Conservation (phyloP, 176 grass and related monocot species). For the Musa beccarii region DNA sequence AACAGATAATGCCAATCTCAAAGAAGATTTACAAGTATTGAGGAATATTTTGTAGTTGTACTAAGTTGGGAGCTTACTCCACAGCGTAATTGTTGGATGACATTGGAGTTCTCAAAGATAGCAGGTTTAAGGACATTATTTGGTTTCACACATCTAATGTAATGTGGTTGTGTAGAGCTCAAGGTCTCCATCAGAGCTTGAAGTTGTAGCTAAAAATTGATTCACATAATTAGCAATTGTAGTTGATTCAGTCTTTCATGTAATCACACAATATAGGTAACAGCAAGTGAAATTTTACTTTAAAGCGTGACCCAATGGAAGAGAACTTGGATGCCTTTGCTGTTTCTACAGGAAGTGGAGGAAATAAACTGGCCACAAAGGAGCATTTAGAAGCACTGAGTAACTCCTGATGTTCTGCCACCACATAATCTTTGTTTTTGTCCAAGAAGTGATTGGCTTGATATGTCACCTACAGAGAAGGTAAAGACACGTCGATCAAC, state of each 20-base stretch:
- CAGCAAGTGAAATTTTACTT: slow-evolving; percentile 39
- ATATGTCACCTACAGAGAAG: slow-evolving; percentile 61
- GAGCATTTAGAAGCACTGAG: slow-evolving; percentile 70
- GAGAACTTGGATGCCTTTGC: slow-evolving; percentile 97
- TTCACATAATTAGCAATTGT: slow-evolving; percentile 8
- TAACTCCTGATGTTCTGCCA: slow-evolving; percentile 95
- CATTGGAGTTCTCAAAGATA: slow-evolving; percentile 95
- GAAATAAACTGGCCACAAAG: slow-evolving; percentile 82
- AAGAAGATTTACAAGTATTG: background rate
- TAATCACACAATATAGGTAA: background rate
- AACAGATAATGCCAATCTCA: background rate
- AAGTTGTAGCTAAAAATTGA: slow-evolving; percentile 84
- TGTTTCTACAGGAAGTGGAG: slow-evolving; percentile 83
- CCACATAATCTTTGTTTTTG: slow-evolving; percentile 99
- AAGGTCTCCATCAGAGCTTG: slow-evolving; percentile 96
- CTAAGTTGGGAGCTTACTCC: slow-evolving; percentile 47
- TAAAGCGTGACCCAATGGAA: slow-evolving; percentile 92
- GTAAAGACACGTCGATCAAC: slow-evolving; percentile 16
- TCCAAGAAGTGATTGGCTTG: slow-evolving; percentile 85
- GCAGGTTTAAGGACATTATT: slow-evolving; percentile 95
- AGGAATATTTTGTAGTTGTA: background rate
- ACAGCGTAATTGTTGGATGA: slow-evolving; percentile 93
- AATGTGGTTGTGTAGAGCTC: slow-evolving; percentile 89
- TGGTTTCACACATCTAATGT: slow-evolving; percentile 99
- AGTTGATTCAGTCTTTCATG: background rate